Percentiles rank a stretch among this genome's conserved stretches.
Conservation (phyloP, 805 yeast species). For the Maudiozyma turicensis region DNA sequence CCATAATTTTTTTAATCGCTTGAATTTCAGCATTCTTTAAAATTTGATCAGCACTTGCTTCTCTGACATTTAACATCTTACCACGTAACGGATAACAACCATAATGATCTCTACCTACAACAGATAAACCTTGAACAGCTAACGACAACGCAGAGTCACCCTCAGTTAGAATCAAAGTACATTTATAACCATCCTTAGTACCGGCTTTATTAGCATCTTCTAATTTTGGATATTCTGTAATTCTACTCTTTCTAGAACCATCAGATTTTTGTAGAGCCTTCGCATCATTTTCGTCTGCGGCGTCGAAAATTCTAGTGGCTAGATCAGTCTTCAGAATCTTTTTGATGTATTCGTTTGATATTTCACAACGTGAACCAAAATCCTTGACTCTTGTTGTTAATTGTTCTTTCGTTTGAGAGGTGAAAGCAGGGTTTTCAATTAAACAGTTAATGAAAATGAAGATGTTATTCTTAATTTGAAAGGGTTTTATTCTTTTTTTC, state of each 20-base stretch:
- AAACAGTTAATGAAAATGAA: conserved; percentile 85
- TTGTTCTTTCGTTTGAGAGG: conserved; percentile 96
- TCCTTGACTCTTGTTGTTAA: conserved; percentile 80
- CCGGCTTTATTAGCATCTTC: conserved; percentile 97
- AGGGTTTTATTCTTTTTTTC: conserved; percentile 71
- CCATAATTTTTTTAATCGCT: conserved; percentile 91
- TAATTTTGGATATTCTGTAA: conserved; percentile 80
- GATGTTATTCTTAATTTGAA: conserved; percentile 83
- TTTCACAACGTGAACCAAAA: conserved; percentile 77
- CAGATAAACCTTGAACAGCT: conserved; percentile 89
- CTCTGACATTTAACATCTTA: conserved; percentile 89
- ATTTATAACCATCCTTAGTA: conserved; percentile 80
- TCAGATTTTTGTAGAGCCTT: conserved; percentile 81
- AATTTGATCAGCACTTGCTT: conserved; percentile 93
- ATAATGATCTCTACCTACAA: conserved; percentile 88
- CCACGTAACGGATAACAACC: conserved; percentile 96
- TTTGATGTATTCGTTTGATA: conserved; percentile 68
- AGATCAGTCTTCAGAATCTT: conserved; percentile 67
- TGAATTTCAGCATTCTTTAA: conserved; percentile 89
- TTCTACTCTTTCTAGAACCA: conserved; percentile 73
- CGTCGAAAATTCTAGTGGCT: conserved; percentile 57
- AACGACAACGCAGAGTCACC: conserved; percentile 92
- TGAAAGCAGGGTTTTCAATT: conserved; percentile 93
- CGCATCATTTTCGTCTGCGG: conserved; percentile 83
- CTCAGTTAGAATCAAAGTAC: conserved; percentile 89